Base-by-base conservation (phyloP, 2,329 filamentous ascomycete genomes). In the Uncinocarpus reesii region DNA sequence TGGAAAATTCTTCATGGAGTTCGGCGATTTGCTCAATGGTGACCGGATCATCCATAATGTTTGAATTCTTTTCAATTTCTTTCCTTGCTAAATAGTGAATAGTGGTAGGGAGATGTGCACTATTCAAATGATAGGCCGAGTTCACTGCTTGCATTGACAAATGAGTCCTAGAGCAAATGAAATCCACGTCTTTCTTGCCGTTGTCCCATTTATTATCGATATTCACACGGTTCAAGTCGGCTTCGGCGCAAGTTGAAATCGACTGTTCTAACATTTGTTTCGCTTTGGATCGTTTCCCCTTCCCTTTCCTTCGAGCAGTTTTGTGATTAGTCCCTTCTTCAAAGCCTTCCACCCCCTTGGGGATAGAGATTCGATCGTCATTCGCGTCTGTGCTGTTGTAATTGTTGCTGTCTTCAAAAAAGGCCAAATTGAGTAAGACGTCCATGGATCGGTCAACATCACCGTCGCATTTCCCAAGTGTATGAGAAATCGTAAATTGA, bases 281-380 rank as follows among this genome's bases (percentile, higher is more conserved):
- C 16, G 60, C 49, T 60, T 58, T n/a, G 31, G n/a, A 6, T 38
- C 58, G 56, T 50, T 67, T 68, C 44, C 64, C 66, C 54, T 70
- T 73, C 16, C 66, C 62, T 51, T 70, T 67, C 58, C 67, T 64
- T 16, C 65, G 62, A 11, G 62, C 60, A 5, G 60, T 59, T 1
- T 62, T 62, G 0, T 67, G 63, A 13, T 72, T 66, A 13, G 79
- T 74, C 0, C 74, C 74, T 32, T 78, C 73, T 18, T 78, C 80
- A 60, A 95, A 95, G 0, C 78, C 87, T 50, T 95, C 87, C n/a
- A 95, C 72, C 0, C 88, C 86, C 60, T 84, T 90, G 1, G 74
- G 70, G 1, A 70, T 62, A 4, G 69, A 58, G 15, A 68, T 64
- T 28, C 65, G 67, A 40, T 72, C 67, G 31, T 65, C 67, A 13